Conservation (phyloP, 2,329 filamentous ascomycete genomes). For the Colletotrichum camelliae region DNA sequence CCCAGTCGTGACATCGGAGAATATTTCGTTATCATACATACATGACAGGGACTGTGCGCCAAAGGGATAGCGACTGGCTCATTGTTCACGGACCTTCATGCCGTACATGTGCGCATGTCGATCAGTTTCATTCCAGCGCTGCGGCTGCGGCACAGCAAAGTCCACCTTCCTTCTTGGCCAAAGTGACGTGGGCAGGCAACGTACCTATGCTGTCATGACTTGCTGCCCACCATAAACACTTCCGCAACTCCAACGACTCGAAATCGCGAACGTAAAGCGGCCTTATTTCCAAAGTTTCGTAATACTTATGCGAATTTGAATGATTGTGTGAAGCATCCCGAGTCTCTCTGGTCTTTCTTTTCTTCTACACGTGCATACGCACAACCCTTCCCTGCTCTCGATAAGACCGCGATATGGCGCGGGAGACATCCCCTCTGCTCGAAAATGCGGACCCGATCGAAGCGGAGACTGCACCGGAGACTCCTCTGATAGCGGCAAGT, state of each 20-base stretch:
- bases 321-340: background rate
- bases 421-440: background rate
- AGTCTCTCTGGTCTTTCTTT: background rate
- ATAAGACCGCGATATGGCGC: background rate
- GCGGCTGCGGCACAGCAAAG: background rate
- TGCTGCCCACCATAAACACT: background rate
- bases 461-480: background rate
- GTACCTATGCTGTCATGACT: background rate
- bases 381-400: background rate
- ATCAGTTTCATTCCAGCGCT: background rate
- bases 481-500: background rate
- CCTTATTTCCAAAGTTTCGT: background rate
- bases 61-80: background rate
- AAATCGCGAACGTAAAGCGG: background rate
- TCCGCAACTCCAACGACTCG: background rate
- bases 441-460: background rate
- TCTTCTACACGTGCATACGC: background rate
- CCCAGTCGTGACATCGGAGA: background rate
- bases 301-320: background rate
- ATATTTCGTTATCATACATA: background rate
- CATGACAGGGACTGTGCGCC: background rate
- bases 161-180: background rate
- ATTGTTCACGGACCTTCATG: background rate
- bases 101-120: background rate
- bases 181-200: background rate